Evolutionary conservation across 306 rosid genomes (phyloP), one percentile per base, ranked within the genome.

Genomic region (Carpinus viminea): DNA sequence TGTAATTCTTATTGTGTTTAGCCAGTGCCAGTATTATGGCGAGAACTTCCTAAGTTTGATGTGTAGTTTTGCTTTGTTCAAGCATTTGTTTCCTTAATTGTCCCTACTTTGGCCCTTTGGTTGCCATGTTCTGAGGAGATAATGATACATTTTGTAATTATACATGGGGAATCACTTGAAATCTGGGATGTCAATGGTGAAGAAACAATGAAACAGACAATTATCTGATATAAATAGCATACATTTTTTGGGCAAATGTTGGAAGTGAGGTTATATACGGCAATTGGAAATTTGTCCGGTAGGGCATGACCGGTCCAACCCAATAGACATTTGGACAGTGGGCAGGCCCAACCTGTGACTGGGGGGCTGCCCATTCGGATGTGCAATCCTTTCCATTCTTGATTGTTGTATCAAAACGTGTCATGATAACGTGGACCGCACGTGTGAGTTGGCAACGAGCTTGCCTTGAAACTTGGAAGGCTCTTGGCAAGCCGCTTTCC

Each of bases 11-110:
- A 17, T 52, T 56, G 76, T 65, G 59, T 64, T 50, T 34, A 31
- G 83, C 45, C 3, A n/a, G 76, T 80, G 80, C 72, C 68, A 66
- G 73, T 50, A 75, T 72, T 50, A 36, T 41, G 26, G 31, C 72
- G n/a, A 41, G 65, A 66, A 38, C 24, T 15, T 41, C 20, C 24
- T 18, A 9, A 18, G 11, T 41, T 41, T 66, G 26, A 66, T 66
- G 38, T 66, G 51, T 47, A 41, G 51, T 10, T 41, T 66, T n/a
- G 70, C 46, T 64, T 84, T 76, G 65, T 72, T 64, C 75, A 76
- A 78, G 78, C 18, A 4, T 81, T 81, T 72, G 52, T 57, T 76
- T 68, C 24, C 64, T 73, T 47, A 73, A 34, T 34, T 64, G 3
- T 31, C 46, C 34, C 15, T 16, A 7, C 21, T 34, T 12, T 31